Base-by-base conservation (phyloP, 2,329 filamentous ascomycete genomes). In the Phoma sp. region DNA sequence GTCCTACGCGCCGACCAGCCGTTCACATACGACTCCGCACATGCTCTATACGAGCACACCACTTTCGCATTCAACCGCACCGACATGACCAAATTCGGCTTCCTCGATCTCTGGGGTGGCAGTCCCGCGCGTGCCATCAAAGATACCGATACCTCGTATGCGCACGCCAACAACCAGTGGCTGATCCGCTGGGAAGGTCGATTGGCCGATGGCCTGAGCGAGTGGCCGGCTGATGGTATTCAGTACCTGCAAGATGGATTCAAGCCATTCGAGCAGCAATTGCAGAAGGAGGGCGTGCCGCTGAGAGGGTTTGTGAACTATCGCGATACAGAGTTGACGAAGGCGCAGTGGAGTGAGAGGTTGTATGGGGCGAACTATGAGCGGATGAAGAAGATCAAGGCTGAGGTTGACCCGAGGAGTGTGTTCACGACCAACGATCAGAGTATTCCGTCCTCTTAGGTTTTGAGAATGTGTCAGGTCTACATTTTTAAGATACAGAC, bases 341-440 rank as follows among this genome's bases (percentile, higher is more conserved):
- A 55, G 33, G 32, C 50, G 10, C 54, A 64, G 39, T 67, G 62
- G 62, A 63, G 62, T 21, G 49, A 51, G 33, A 57, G 62, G 21
- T 32, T 64, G 40, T 64, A 61, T 24, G 63, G 54, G 1, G 48
- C 33, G n/a, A 66, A 64, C 45, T 66, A 53, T 33, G 57, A 58
- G 8, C 48, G 54, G 15, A 55, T 65, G 53, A 54, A 63, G 47
- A 29, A 50, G 29, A 55, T 65, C 21, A 65, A 65, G 53, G 43
- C 55, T 2, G 41, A 43, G 4, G 25, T 58, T 15, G 61, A 64
- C 43, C 61, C 61, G 0, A 27, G 36, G 33, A 55, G 51, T 6
- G 9, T 64, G 2, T 65, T 65, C 5, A 60, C 59, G 9, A 60
- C 55, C 10, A 61, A 65, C 13, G 33, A 43, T 10, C 61, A 54